Base-by-base conservation (phyloP, 2,329 filamentous ascomycete genomes). In the Nectriaceae sp. region DNA sequence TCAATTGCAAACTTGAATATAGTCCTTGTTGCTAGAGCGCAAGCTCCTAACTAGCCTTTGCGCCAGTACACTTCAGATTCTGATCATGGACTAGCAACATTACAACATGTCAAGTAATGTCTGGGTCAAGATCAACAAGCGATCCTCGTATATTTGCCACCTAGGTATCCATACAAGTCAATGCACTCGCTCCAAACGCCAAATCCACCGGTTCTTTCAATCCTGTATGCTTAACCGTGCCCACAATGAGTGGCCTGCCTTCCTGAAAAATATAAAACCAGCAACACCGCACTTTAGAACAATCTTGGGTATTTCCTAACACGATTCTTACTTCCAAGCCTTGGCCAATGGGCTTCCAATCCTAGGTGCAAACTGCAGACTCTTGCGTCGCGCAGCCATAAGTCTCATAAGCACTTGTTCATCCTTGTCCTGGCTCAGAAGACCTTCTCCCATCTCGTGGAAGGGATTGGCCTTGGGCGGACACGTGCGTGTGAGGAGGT, bases 301-400 rank as follows among this genome's bases (percentile, higher is more conserved):
- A n/a, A 36, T 16, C 8, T 16, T 19, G 33, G 33, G 33, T 16
- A 36, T 36, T 19, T 5, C 26, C 33, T 5, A n/a, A 10, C n/a
- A 36, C 24, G 13, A 29, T 29, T 29, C 13, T 29, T 57, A 70
- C 37, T 64, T 69, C 80, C 80, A 84, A 21, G 76, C 72, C 60
- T 75, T 82, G 21, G 82, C 78, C 57, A 92, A 70, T 2, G 88
- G 89, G 66, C 88, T 92, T 16, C 80, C 85, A 49, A 90, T 73
- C 70, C 88, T 87, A 22, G 88, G 89, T 24, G 87, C 87, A 72
- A 85, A 90, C 63, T 89, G 87, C 67, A 90, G 66, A 63, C 87
- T 93, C 79, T 89, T 90, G 52, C 89, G 78, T 52, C 88, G 77
- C 1, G 87, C 88, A 11, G 85, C 83, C 76, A 89, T 83, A 52